Evolutionary conservation across 202 grass and related monocot genomes (phyloP), one percentile per base, ranked within the genome.

Genomic region (Zizania palustris): DNA sequence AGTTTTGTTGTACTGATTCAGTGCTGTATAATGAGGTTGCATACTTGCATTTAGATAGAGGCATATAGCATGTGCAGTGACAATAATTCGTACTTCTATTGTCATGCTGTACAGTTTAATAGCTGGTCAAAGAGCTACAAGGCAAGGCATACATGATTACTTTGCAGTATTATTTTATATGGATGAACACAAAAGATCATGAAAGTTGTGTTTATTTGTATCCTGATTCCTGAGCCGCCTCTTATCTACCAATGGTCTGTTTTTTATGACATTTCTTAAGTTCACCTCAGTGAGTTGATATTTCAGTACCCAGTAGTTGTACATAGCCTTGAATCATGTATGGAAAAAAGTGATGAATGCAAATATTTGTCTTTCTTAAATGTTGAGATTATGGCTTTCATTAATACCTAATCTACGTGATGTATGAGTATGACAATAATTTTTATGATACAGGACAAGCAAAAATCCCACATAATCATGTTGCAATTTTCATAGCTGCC

Each of bases 261-360:
- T 87, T 59, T 37, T 11, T 21, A 60, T 50, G 20, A 3, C 14
- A 9, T 69, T 44, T 65, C 42, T 37, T 78, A 16, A 38, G 46
- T 55, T 45, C 34, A 50, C 4, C n/a, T 45, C 61, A 44, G n/a
- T 0, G 9, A 4, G 60, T 71, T 77, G 34, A 82, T 83, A 33
- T 78, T 28, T 28, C 28, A 28, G 28, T 28, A 28, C 28, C 28
- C 55, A 57, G 3, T 53, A 72, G 3, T 67, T 77, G 13, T 83
- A 11, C 4, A 12, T 60, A 39, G 16, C 19, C 58, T 82, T 77
- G 56, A 76, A 60, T 69, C 67, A 49, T 39, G 11, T 69, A 60
- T 19, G 1, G 37, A 7, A 46, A 46, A 45, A 69, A 19, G 1
- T 40, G 40, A 54, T 58, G 64, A 69, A 39, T 65, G 22, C 21